A percentile compares a stretch with the other conserved stretches of the same genome.
phyloP scores from a whole-genome alignment of 192 early-diverging fungal genomes.

The Entophlyctis luteolus region DNA sequence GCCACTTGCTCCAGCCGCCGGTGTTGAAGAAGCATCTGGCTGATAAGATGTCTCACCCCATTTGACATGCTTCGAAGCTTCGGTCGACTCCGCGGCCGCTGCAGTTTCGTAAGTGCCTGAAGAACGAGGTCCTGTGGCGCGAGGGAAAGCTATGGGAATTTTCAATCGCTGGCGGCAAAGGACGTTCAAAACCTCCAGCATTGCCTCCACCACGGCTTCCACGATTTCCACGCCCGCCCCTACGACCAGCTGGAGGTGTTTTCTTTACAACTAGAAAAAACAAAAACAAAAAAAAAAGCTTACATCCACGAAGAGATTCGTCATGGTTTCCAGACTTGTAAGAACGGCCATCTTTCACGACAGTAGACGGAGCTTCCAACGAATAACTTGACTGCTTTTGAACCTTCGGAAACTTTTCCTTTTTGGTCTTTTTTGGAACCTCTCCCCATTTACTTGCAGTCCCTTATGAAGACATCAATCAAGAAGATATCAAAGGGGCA shows the following conservation, averaged over 20 bases:
- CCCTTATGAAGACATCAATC: background rate
- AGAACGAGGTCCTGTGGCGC: slow-evolving; percentile 17
- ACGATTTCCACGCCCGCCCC: slow-evolving; percentile 62
- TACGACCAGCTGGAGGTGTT: slow-evolving; percentile 25
- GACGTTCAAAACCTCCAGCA: slow-evolving; percentile 31
- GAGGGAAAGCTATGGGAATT: slow-evolving; percentile 13
- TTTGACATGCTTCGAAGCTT: slow-evolving; percentile 3
- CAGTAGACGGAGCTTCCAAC: background rate
- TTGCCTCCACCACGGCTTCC: slow-evolving; percentile 54
- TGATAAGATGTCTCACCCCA: slow-evolving; percentile 21
- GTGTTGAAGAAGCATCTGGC: background rate
- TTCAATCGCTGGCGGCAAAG: background rate
- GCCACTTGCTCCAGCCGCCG: background rate
- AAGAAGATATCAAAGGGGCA: background rate
- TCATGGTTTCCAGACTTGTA: slow-evolving; percentile 18
- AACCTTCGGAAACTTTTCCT: slow-evolving; percentile 15
- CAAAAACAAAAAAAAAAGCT: slow-evolving; percentile 17
- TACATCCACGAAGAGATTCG: slow-evolving; percentile 58
- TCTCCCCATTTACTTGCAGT: slow-evolving; percentile 29
- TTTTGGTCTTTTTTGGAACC: slow-evolving; percentile 19
- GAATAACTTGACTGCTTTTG: background rate
- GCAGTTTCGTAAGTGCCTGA: slow-evolving; percentile 21
- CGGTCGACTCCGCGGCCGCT: background rate
- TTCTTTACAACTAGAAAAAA: background rate
- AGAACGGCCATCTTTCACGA: slow-evolving; percentile 51